Evolutionary conservation across 495 filamentous ascomycete species (phyloP), one percentile per base, ranked within the genome.

Genomic region (Recurvomyces mirabilis): DNA sequence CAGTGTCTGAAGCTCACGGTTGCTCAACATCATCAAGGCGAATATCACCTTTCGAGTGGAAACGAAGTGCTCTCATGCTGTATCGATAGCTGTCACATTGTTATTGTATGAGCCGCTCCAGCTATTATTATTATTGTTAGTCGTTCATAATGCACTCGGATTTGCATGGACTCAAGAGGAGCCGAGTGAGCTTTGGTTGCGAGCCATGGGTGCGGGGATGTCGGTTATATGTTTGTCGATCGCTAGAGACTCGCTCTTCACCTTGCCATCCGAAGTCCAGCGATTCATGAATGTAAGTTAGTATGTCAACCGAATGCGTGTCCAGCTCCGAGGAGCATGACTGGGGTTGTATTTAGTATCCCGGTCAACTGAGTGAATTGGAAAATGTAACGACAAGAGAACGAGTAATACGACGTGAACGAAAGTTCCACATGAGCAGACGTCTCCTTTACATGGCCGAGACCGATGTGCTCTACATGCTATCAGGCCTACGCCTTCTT

Each of bases 31-130:
- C 28, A 14, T 43, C 40, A 6, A 43, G 24, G 6, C 40, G 40
- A 10, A 43, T 13, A 24, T 43, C 40, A 2, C 28, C 25, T 32
- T 32, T 43, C n/a, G 15, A 11, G 17, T 43, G 26, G 24, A 43
- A 43, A 7, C 40, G 24, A 32, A 32, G 24, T 1, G 40, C 40
- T 15, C 24, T 24, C 40, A 43, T 43, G 9, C 11, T 41, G 20
- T 32, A 3, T 32, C 4, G n/a, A 15, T 12, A 32, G 30, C 12
- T 15, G 30, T 4, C 12, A 13, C n/a, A n/a, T n/a, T n/a, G n/a
- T n/a, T n/a, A n/a, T n/a, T n/a, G n/a, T n/a, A n/a, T n/a, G 30
- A 4, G 30, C n/a, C 12, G 11, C 4, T 32, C 4, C 18, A 32
- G 30, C 30, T 4, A 12, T 32, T 3, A 4, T 12, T 15, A 4